Evolutionary conservation across 768 basidiomycete species (phyloP), one percentile per base, ranked within the genome.

Genomic region (Lactarius vividus): DNA sequence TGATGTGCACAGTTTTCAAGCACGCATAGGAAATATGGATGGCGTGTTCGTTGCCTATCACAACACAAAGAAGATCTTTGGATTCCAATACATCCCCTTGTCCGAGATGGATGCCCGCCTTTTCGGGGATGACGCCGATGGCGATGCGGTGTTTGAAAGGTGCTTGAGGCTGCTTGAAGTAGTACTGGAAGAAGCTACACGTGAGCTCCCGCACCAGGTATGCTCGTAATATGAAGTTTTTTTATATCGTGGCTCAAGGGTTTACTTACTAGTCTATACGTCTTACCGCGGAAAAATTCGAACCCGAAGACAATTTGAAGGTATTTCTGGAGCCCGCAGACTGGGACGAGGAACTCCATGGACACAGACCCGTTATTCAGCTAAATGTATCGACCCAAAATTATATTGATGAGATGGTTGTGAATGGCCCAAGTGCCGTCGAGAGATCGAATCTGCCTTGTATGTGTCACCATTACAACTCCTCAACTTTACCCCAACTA

Each of bases 11-110:
- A 94, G 92, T 69, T 89, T 98, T 79, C 96, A 99, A 81, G 96
- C 85, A 2, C 88, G 96, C 5, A 98, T 99, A 67, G 96, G 96
- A 10, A 87, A 89, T 73, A 98, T 98, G 96, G 95, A 97, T 72
- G 96, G 96, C 18, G 89, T 98, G 9, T 81, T 94, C 65, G 85
- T 94, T 44, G 88, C 92, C 26, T 93, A 91, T 72, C 92, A 94
- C 73, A 97, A 96, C 68, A 96, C 92, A 0, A 84, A 85, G 8
- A 83, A 84, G 20, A 84, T 97, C 58, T 94, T 94, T 71, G 96
- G 96, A 1, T 98, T 98, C 80, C 94, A 98, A 75, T 99, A 98
- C 73, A 77, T 96, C 35, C 84, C 94, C 1, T 77, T 96, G 54
- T 80, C 83, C 54, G 93, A 96, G 74, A 94, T 99, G 89, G 96